Evolutionary conservation across 1,284 basidiomycete species (phyloP).

Genomic region (Ganoderma boninense): DNA sequence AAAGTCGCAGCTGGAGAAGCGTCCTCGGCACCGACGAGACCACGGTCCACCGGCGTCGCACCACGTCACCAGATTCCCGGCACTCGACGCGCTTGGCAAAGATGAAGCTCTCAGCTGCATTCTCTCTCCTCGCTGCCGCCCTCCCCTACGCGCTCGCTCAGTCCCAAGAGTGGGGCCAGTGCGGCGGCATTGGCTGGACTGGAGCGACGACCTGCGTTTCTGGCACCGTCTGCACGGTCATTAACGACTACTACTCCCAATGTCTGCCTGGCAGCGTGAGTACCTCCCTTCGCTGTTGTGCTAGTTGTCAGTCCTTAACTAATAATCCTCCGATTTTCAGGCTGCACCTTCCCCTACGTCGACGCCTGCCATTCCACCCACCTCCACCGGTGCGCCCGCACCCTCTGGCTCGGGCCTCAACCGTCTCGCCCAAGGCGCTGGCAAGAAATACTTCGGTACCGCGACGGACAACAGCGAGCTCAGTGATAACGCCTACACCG

Average conservation of each 20-base stretch:
- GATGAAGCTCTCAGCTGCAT: slow-evolving; percentile 41
- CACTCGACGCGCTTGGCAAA: slow-evolving; percentile 6
- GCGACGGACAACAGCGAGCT: slow-evolving; percentile 69
- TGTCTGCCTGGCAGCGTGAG: slow-evolving; percentile 40
- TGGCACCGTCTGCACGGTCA: slow-evolving; percentile 39
- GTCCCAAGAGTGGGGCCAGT: slow-evolving; percentile 45
- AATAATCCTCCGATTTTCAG: background rate
- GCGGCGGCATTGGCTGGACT: slow-evolving; percentile 48
- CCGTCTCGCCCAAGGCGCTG: slow-evolving; percentile 54
- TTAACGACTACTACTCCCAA: slow-evolving; percentile 45
- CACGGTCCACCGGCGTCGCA: background rate
- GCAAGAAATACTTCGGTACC: slow-evolving; percentile 68
- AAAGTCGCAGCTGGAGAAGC: slow-evolving; percentile 24
- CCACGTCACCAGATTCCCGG: background rate
- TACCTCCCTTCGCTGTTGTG: background rate
- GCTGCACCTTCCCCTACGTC: slow-evolving; percentile 22
- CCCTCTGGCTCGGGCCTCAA: slow-evolving; percentile 44
- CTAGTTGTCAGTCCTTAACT: background rate
- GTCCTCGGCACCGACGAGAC: slow-evolving; percentile 18
- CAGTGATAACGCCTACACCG: slow-evolving; percentile 53
- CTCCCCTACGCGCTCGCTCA: slow-evolving; percentile 43
- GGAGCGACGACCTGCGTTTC: slow-evolving; percentile 46
- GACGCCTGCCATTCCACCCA: slow-evolving; percentile 13
- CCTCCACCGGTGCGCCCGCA: slow-evolving; percentile 25
- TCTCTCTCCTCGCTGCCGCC: slow-evolving; percentile 39